These are phyloP conservation scores for Thymus quinquecostatus DNA, from an alignment of 257 asterid species.

Conservation along the genomic window DNA sequence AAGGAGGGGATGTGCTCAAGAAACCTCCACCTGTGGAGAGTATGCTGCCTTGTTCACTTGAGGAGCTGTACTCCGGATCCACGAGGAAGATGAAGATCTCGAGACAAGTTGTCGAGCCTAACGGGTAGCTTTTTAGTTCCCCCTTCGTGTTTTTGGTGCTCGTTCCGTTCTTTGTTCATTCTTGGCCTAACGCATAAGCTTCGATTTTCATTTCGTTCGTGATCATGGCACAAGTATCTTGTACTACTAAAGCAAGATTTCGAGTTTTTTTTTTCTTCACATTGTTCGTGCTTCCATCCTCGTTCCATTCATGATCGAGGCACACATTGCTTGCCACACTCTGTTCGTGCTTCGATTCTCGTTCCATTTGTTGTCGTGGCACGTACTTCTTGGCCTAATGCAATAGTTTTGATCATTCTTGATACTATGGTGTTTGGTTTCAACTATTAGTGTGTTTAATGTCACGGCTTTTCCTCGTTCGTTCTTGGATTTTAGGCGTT, in stretches of 20 bases:
- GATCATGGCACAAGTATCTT: too few species aligned
- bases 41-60: constrained; percentile 75
- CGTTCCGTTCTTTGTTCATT: too few species aligned
- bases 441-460: neutral
- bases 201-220: too few species aligned
- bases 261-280: too few species aligned
- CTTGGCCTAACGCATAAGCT: too few species aligned
- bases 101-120: constrained; percentile 61
- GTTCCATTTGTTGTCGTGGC: neutral
- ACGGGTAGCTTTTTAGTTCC: constrained; percentile 45
- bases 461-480: too few species aligned
- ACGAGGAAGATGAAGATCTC: constrained; percentile 92
- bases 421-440: neutral
- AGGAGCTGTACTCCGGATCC: constrained; percentile 81
- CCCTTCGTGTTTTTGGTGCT: too few species aligned
- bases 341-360: too few species aligned
- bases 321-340: neutral
- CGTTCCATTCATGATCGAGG: neutral
- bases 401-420: neutral
- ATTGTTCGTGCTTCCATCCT: neutral
- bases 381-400: neutral
- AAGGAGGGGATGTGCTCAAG: constrained; percentile 52
- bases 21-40: constrained; percentile 90
- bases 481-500: constrained; percentile 38
- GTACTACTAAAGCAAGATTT: too few species aligned